Base-by-base conservation (phyloP, 2,329 filamentous ascomycete species). In the Sordariomycetes sp. region DNA sequence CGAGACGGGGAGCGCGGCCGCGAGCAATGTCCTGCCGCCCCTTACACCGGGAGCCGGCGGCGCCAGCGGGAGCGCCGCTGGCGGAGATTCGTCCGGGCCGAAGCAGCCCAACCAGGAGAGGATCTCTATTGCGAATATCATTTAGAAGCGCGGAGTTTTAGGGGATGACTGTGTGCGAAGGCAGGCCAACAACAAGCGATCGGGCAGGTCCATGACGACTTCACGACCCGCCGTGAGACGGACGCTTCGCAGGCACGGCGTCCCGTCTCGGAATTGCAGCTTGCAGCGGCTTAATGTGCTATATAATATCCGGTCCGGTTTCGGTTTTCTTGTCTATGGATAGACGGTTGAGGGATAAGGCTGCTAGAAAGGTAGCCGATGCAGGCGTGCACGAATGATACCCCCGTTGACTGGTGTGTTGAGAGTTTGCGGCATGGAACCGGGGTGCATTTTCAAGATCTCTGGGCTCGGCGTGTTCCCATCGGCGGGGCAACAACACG, bases 101-200 rank as follows among this genome's bases (percentile, higher is more conserved):
- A 57, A 52, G 22, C 32, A 60, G 51, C 63, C 65, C 46, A 62
- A 65, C 34, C 66, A 68, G 35, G 68, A 72, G 56, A 67, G 70
- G n/a, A 61, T 75, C 56, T 75, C 73, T 62, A 75, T 75, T 62
- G 72, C 72, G 12, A 75, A 76, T 54, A 76, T 76, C n/a, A 76
- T 76, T 34, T 76, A 62, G 66, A 25, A 40, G 11, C 12, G 22
- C 8, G n/a, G 22, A 20, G 6, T 20, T 24, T 24, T 24, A 22
- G 46, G 46, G 46, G 6, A 4, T 6, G 20, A 2, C 8, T 24
- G 20, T 24, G 18, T 24, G 7, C n/a, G 46, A 50, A 7, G 20
- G 14, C 12, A 10, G 4, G 37, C 37, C 14, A 43, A 43, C n/a
- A 24, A 5, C 7, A 3, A 50, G 7, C 40, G 40, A n/a, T 7